Evolutionary conservation across 2,329 filamentous ascomycete genomes (phyloP), one percentile per base, ranked within the genome.

Genomic region (Triangularia verruculosa): DNA sequence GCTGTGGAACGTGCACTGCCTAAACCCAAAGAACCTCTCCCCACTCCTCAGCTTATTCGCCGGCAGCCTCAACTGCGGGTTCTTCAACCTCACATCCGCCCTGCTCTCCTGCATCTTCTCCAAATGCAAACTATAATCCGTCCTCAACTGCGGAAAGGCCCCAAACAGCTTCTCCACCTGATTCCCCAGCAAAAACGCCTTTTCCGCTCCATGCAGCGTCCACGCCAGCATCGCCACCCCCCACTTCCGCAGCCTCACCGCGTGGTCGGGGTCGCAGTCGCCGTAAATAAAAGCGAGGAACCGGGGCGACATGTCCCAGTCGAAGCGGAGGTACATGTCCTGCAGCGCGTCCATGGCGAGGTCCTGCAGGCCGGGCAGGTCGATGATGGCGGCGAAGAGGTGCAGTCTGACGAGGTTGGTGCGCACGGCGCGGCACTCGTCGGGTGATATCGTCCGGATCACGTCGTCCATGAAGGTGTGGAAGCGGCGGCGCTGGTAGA

Each of bases 211-310:
- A 39, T 78, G 73, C 73, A 85, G 77, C 2, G 80, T 79, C 78
- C 83, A 86, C n/a, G 83, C 83, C 13, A 84, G 78, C 83, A 86
- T 86, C 63, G 84, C 83, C 5, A 86, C 83, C 61, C 83, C 80
- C 84, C 84, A 87, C 67, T 83, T 82, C 56, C 84, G 81, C 43
- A 87, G 76, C 9, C 84, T 80, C 47, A 82, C 78, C 59, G 83
- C 78, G 34, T 80, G 76, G 27, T 78, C 72, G 12, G 79, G 72
- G 57, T 84, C 80, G 71, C 82, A 83, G 66, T 82, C 78, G n/a
- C 74, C 78, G 73, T 86, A 87, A 11, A 86, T 76, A 65, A 81
- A 83, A 61, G 74, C 72, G 62, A 86, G 74, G 56, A 87, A 79
- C 25, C 75, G 74, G 1, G 82, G 79, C 2, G 80, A 80, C 62